Percentiles rank a stretch among this genome's conserved stretches.
These are phyloP conservation scores for Wickerhamiella brachini DNA, from an alignment of 805 yeast species.

Conservation along the genomic window DNA sequence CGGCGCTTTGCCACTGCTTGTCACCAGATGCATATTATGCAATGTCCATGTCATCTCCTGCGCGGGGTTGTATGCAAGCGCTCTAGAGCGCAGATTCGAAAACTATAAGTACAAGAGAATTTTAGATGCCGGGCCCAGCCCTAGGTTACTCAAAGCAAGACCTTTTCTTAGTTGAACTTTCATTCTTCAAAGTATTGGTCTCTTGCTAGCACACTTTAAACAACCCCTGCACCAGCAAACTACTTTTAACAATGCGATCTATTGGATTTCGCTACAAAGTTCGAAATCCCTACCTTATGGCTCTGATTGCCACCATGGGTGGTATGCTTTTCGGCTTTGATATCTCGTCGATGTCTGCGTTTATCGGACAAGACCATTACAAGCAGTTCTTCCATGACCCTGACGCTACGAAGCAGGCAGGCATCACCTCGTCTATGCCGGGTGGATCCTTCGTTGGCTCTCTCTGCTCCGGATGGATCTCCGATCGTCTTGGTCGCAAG, in stretches of 20 bases:
- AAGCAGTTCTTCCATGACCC: conserved; percentile 35
- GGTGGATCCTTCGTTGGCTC: conserved; percentile 68
- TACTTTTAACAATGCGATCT: not conserved
- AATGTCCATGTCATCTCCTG: not conserved
- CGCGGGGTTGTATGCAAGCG: not conserved
- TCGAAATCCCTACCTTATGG: conserved; percentile 44
- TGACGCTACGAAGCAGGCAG: conserved; percentile 36
- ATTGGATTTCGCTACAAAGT: conserved; percentile 25
- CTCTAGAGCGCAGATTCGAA: not conserved
- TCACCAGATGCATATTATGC: not conserved
- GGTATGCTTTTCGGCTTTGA: conserved; percentile 72
- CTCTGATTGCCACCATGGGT: conserved; percentile 46
- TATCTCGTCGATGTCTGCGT: conserved; percentile 63
- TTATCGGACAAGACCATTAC: conserved; percentile 40
- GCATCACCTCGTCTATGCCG: conserved; percentile 63
- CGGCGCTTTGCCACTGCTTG: not conserved
- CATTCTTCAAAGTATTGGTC: not conserved
- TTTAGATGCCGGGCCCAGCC: not conserved
- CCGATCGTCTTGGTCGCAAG: conserved; percentile 46
- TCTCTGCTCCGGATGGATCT: conserved; percentile 34
- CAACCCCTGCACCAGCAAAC: not conserved
- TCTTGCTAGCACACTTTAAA: no score
- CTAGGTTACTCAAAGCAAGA: not conserved
- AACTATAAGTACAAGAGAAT: not conserved
- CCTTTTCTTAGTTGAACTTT: not conserved